These are phyloP conservation scores for Albugo laibachii DNA, from an alignment of 352 stramenopile species.

Conservation along the genomic window DNA sequence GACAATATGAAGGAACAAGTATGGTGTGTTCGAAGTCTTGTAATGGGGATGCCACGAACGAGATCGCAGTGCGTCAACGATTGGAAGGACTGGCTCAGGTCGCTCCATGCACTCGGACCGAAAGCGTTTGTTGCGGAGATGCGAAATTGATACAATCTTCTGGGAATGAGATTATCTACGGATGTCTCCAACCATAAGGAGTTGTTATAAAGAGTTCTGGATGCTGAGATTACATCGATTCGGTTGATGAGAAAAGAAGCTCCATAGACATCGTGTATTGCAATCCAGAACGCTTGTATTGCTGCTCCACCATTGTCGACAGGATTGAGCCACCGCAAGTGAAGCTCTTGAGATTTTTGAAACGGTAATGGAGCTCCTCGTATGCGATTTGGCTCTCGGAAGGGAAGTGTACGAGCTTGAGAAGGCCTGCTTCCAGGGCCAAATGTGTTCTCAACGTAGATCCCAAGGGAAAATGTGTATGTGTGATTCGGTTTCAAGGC, in stretches of 20 bases:
- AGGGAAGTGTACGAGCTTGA: conserved; percentile 16
- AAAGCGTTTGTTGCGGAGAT: conserved; percentile 47
- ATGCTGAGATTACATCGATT: not conserved
- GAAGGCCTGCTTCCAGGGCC: conserved; percentile 34
- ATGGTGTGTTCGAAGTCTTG: not conserved
- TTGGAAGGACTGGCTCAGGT: conserved; percentile 11
- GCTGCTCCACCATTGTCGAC: conserved; percentile 28
- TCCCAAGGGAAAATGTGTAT: conserved; percentile 57
- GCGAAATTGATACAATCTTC: conserved; percentile 22
- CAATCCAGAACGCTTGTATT: conserved; percentile 24
- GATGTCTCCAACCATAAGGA: conserved; percentile 13
- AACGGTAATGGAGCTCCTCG: conserved; percentile 15
- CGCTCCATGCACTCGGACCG: conserved; percentile 28
- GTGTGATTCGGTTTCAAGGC: conserved; percentile 27
- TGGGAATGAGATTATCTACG: conserved; percentile 29
- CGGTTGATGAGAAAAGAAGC: not conserved
- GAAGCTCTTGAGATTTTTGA: conserved; percentile 12
- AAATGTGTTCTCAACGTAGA: conserved; percentile 30
- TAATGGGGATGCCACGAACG: not conserved
- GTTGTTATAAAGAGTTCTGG: not conserved
- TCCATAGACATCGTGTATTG: conserved; percentile 3
- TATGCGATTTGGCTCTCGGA: conserved; percentile 16
- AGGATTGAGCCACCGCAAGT: conserved; percentile 31
- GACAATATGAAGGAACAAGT: conserved; percentile 20
- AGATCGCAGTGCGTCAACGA: not conserved